Percentiles rank a stretch among this genome's conserved stretches.
Evolutionary conservation across 441 rosid species (phyloP).

Genomic region (Erodium moschatum): DNA sequence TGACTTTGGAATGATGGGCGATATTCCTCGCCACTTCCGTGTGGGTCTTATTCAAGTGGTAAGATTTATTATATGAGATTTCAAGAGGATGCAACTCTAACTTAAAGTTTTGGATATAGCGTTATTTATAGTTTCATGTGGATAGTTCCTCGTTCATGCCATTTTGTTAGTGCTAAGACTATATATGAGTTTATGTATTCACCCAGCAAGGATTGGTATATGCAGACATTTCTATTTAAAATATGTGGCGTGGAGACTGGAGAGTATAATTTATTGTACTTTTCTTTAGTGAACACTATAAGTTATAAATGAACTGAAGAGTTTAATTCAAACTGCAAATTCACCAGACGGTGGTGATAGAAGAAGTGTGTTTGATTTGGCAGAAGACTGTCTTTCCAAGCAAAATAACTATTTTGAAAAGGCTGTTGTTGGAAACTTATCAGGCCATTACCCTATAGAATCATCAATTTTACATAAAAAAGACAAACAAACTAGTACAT

Average conservation of each 20-base stretch:
- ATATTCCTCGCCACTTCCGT: slow-evolving; percentile 89
- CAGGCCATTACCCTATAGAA: not conserved
- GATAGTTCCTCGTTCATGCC: not conserved
- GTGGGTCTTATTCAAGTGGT: slow-evolving; percentile 97
- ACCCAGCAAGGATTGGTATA: not conserved
- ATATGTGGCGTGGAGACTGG: slow-evolving; percentile 4
- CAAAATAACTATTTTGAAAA: not conserved
- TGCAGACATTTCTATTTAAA: not conserved
- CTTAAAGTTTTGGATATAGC: not conserved
- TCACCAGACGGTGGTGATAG: slow-evolving; percentile 1
- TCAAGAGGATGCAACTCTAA: slow-evolving; percentile 4
- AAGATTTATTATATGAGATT: slow-evolving; percentile 17
- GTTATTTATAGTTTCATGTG: not conserved
- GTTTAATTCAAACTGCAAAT: not conserved
- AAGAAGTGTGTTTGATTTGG: slow-evolving; percentile 4
- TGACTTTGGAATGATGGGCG: slow-evolving; percentile 99
- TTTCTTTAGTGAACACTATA: not conserved
- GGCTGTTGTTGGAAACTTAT: slow-evolving; percentile 1
- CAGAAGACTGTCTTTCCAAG: not conserved
- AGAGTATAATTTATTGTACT: not conserved
- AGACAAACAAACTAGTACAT: not conserved
- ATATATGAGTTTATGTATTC: not conserved
- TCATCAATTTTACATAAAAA: not conserved
- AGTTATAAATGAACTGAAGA: not conserved
- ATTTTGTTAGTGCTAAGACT: not conserved